Conservation (phyloP, 495 filamentous ascomycete genomes). For the Trichoderma erinaceum region DNA sequence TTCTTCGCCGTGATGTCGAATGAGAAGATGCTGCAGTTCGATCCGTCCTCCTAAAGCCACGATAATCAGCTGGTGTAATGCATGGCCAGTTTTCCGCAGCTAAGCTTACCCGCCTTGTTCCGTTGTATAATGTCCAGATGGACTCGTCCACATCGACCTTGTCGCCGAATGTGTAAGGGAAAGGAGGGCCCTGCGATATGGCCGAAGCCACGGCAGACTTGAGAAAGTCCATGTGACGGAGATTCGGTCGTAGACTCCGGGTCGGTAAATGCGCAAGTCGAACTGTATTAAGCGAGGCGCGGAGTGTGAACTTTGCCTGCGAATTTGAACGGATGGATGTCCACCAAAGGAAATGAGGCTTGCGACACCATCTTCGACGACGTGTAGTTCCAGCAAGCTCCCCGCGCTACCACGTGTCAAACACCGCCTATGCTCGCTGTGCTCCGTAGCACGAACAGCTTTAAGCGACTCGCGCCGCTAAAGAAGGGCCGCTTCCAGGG, state of each 20-base stretch:
- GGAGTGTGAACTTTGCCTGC: neutral
- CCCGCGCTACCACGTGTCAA: constrained; percentile 5
- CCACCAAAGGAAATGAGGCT: neutral
- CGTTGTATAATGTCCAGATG: constrained; percentile 89
- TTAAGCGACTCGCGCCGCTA: constrained; percentile 5
- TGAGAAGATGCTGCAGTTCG: constrained; percentile 90
- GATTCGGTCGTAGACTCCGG: constrained; percentile 2
- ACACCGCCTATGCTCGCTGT: neutral
- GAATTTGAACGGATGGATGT: constrained; percentile 16
- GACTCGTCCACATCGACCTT: constrained; percentile 80
- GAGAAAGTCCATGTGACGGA: constrained; percentile 76
- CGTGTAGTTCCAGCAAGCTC: neutral
- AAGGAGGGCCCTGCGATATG: constrained; percentile 87
- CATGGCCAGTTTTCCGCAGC: neutral
- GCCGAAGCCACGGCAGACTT: constrained; percentile 96
- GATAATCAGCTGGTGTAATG: neutral
- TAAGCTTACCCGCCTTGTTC: constrained; percentile 69
- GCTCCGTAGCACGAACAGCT: neutral
- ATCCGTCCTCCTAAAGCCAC: constrained; percentile 70
- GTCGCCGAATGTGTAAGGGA: constrained; percentile 88
- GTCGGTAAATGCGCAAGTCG: constrained; percentile 19
- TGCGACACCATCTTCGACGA: neutral
- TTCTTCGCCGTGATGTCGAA: constrained; percentile 71
- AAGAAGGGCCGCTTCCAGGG: constrained; percentile 1
- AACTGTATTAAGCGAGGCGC: neutral